These are phyloP conservation scores for Wickerhamiella shivajii DNA, from an alignment of 805 yeast genomes.

Conservation along the genomic window DNA sequence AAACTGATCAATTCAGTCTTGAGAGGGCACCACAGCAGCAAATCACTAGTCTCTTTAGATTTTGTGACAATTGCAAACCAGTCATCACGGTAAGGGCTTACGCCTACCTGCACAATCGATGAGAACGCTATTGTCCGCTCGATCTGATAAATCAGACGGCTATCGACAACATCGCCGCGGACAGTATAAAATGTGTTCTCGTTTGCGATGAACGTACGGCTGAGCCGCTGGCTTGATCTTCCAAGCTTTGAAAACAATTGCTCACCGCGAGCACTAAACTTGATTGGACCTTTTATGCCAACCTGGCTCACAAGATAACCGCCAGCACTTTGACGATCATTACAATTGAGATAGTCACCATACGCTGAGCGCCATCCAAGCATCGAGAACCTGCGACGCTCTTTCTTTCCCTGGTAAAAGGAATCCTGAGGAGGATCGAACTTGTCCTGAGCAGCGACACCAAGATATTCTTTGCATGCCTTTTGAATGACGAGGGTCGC, in stretches of 20 bases:
- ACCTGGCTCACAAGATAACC: constrained; percentile 53
- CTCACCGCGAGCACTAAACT: constrained; percentile 74
- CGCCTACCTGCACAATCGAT: constrained; percentile 44
- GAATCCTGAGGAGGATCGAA: constrained; percentile 24
- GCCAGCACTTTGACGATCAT: constrained; percentile 63
- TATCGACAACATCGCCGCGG: constrained; percentile 55
- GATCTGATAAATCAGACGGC: constrained; percentile 39
- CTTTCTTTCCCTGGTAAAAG: constrained; percentile 53
- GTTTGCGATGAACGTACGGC: constrained; percentile 61
- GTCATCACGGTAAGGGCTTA: constrained; percentile 75
- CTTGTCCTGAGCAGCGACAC: constrained; percentile 71
- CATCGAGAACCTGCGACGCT: constrained; percentile 77
- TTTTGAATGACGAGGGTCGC: constrained; percentile 69
- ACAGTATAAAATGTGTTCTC: constrained; percentile 47
- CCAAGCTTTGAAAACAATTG: constrained; percentile 77
- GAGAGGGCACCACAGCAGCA: constrained; percentile 63
- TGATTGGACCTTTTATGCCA: constrained; percentile 54
- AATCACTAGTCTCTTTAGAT: constrained; percentile 47
- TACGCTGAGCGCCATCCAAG: constrained; percentile 75
- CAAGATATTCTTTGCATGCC: constrained; percentile 68
- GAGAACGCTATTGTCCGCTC: constrained; percentile 52
- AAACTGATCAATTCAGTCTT: constrained; percentile 74
- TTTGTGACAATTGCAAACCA: constrained; percentile 68
- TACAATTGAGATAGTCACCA: constrained; percentile 91
- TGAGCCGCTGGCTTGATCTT: constrained; percentile 67